Evolutionary conservation across 2,329 filamentous ascomycete genomes (phyloP), one percentile per base, ranked within the genome.

Genomic region (Phyllosticta ampelicida): DNA sequence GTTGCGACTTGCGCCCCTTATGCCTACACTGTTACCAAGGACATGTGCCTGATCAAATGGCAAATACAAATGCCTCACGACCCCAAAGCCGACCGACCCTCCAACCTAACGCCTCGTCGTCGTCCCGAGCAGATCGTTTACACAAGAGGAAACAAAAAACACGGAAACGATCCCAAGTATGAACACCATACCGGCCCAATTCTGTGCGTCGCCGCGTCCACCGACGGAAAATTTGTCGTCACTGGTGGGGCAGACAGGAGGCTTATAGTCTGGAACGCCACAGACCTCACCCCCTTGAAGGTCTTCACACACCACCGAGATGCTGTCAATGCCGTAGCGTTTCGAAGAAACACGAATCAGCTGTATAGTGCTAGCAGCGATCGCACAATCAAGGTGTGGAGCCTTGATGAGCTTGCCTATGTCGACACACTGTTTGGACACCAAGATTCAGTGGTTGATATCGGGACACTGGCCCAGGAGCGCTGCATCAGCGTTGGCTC

Each of bases 401-500:
- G 87, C 64, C 77, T 96, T 50, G 87, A 96, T 65, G 90, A 95
- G 70, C 80, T 96, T 61, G 90, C 92, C 51, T 99, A 97, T 68
- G 83, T 96, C 28, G 94, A 99, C 73, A 97, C 92, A 0, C 79
- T 99, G 0, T 97, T 96, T 68, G 94, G 94, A 51, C 94, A 99
- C 74, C 92, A 96, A 69, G 92, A 97, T 69, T 81, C 89, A 63
- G 87, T 97, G 5, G 80, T 92, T 44, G 89, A 90, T 67, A 83
- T 99, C 57, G 87, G 89, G 18, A 70, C 72, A 20, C 80, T 95
- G 62, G 85, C 86, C 1, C 85, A 90, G 65, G 94, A 97, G 72
- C 86, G 90, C 53, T 96, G 94, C 69, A 80, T 97, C 60, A 94
- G 86, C 61, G 94, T 96, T 18, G 94, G 94, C 58, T 87, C 90